Base-by-base conservation (phyloP, 768 basidiomycete genomes). In the Hericium coralloides region DNA sequence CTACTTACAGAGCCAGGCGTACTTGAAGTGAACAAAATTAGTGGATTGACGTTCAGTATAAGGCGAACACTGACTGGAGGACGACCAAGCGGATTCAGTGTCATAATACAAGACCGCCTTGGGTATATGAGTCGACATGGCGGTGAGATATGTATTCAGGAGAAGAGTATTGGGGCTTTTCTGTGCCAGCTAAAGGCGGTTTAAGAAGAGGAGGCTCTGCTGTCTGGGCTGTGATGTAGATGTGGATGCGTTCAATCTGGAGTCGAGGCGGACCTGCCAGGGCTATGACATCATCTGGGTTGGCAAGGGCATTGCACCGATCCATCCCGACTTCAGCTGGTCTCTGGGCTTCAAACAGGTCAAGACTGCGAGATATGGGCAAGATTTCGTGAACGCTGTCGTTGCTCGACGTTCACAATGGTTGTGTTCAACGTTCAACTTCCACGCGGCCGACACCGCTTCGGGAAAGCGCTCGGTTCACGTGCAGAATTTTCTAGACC, bases 41-140 rank as follows among this genome's bases (percentile, higher is more conserved):
- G 37, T 59, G 17, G 57, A 45, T 18, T 12, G n/a, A n/a, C 4
- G 49, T 43, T 49, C 45, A 48, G 45, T 31, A 22, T 20, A 7
- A 55, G 26, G 22, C 17, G 12, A 55, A 39, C n/a, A 68, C 78
- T 65, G 59, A 86, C 85, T 79, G 49, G 78, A 81, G 51, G 80
- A 76, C 38, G 80, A 83, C 88, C 86, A 89, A 54, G 82, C 70
- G 3, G 83, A 84, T 2, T 64, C 55, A 5, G 79, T 76, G 55
- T 70, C 79, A 69, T 84, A 84, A 71, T 92, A 94, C 1, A 94
- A 74, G 41, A 87, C 81, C n/a, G 91, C 91, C 71, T 92, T 92
- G 53, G 85, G 83, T 52, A 85, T 60, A 55, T 36, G 50, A 2
- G 59, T 47, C 36, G 63, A 36, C 64, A 64, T 66, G 60, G 50